These are phyloP conservation scores for Pseudogymnoascus sp. DNA, from an alignment of 2,329 filamentous ascomycete genomes.

Conservation along the genomic window DNA sequence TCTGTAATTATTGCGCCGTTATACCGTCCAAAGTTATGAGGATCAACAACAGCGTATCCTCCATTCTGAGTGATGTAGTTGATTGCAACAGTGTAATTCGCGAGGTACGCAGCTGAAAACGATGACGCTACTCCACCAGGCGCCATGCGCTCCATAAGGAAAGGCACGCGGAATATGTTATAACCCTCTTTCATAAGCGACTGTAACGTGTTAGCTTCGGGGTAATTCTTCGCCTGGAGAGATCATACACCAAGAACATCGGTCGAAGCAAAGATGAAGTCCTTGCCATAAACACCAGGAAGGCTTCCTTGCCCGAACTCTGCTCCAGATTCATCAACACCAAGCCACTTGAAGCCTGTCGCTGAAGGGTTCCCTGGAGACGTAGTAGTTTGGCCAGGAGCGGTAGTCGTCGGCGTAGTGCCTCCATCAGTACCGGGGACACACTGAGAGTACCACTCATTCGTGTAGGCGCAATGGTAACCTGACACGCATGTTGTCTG, in stretches of 20 bases:
- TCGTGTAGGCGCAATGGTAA: conserved; percentile 15
- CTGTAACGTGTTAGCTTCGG: background rate
- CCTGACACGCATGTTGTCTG: conserved; percentile 15
- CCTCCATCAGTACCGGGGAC: background rate
- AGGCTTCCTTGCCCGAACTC: conserved; percentile 51
- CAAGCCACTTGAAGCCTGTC: conserved; percentile 11
- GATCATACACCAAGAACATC: background rate
- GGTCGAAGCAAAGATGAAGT: conserved; percentile 41
- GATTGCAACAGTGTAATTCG: conserved; percentile 33
- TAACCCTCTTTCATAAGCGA: conserved; percentile 15
- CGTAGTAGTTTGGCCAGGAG: background rate
- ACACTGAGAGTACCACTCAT: conserved; percentile 20
- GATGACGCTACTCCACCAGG: conserved; percentile 38
- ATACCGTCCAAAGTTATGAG: conserved; percentile 45
- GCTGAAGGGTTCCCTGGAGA: background rate
- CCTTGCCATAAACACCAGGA: conserved; percentile 46
- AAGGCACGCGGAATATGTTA: conserved; percentile 48
- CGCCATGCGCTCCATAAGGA: conserved; percentile 49
- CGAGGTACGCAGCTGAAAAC: conserved; percentile 33
- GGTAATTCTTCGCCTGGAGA: background rate
- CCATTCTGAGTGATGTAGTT: conserved; percentile 36
- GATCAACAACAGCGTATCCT: conserved; percentile 39
- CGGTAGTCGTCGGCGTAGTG: background rate
- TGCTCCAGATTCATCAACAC: conserved; percentile 42
- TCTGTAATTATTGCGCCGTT: conserved; percentile 32